Base-by-base conservation (phyloP, 2,329 filamentous ascomycete genomes). In the Aureobasidium sp. region DNA sequence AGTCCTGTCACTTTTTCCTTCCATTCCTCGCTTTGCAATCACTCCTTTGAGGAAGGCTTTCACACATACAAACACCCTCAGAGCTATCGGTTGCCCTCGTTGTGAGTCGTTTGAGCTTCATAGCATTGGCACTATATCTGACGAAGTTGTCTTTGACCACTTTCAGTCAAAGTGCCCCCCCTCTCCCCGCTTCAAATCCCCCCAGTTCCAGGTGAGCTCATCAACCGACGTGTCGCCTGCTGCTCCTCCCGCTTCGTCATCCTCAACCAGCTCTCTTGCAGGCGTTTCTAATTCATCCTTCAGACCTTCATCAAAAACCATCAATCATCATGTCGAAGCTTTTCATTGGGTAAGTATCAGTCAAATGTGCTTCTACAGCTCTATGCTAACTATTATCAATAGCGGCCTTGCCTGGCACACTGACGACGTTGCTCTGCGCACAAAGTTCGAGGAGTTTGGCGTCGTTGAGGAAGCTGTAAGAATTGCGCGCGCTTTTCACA, bases 361-460 rank as follows among this genome's bases (percentile, higher is more conserved):
- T 7, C 14, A 17, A 25, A 41, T 16, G 11, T 45, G 27, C 42
- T 29, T 25, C 39, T 19, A 14, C 21, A 37, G 12, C 8, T 16
- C 7, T 39, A 16, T 30, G 34, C 45, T 49, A 49, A 49, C 4
- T 21, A n/a, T 17, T 39, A 8, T 34, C 37, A 35, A 42, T 66
- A 95, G 91, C 68, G 93, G 93, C 79, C 89, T 98, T 63, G 89
- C 93, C 66, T 98, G 93, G 93, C 90, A 96, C 76, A 98, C 93
- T 60, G 90, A 94, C 71, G 91, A 97, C 73, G 74, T 75, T 39
- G 90, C 88, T 62, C 78, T 98, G 61, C 86, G 88, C 66, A 76
- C 85, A 68, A 95, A 95, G 73, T 98, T 98, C 70, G 85, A 91
- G 70, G 85, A 93, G 71, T 96, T 88, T 67, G 91, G 91, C 57